Evolutionary conservation across 2,329 filamentous ascomycete genomes (phyloP).

Genomic region (Fusarium sterilihyphosum): DNA sequence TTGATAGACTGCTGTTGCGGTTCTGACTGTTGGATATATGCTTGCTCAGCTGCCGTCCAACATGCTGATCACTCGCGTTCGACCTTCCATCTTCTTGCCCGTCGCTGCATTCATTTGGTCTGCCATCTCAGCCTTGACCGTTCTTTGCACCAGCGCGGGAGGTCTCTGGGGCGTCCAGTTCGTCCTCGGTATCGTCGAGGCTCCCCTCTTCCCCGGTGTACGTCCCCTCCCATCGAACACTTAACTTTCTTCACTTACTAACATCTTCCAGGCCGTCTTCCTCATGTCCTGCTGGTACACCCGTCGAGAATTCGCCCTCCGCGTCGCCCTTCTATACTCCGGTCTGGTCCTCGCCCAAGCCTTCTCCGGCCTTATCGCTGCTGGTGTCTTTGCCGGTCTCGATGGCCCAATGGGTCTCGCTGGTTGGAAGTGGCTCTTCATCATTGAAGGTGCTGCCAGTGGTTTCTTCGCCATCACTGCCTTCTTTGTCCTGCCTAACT

Average conservation of each 20-base stretch:
- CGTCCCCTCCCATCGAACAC: rapidly evolving
- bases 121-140: constrained; percentile 22
- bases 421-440: constrained; percentile 74
- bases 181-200: constrained; percentile 27
- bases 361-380: constrained; percentile 69
- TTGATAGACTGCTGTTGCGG: constrained; percentile 23
- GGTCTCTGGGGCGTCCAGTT: constrained; percentile 28
- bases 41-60: constrained; percentile 30
- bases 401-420: constrained; percentile 58
- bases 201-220: constrained; percentile 32
- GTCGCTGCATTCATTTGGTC: constrained; percentile 27
- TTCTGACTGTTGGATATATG: constrained; percentile 32
- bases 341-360: constrained; percentile 72
- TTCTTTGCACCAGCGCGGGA: constrained; percentile 21
- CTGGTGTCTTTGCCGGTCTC: constrained; percentile 61
- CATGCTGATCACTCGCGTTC: constrained; percentile 30
- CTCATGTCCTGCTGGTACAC: constrained; percentile 69
- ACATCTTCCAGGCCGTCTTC: constrained; percentile 6
- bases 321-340: constrained; percentile 65
- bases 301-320: constrained; percentile 67
- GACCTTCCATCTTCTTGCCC: constrained; percentile 20
- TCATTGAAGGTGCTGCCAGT: constrained; percentile 66
- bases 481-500: constrained; percentile 38
- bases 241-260: rapidly evolving
- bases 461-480: constrained; percentile 35